Evolutionary conservation across 768 basidiomycete species (phyloP).

Genomic region (Trametes cingulata): DNA sequence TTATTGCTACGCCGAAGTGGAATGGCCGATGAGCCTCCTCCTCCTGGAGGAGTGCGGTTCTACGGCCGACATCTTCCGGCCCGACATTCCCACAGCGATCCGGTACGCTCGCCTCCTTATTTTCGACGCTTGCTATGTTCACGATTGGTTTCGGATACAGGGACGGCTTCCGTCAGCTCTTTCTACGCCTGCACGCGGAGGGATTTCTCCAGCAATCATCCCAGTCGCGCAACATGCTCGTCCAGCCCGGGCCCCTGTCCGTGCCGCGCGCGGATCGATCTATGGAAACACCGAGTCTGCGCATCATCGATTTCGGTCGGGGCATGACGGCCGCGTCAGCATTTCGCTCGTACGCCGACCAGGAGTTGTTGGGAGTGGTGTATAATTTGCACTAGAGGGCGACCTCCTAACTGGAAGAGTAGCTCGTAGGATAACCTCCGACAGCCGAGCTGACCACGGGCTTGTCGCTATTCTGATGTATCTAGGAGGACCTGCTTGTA

Average conservation of each 20-base stretch:
- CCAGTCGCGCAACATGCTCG: constrained; percentile 43
- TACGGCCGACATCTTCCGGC: constrained; percentile 26
- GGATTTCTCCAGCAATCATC: constrained; percentile 44
- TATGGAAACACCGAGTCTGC: constrained; percentile 37
- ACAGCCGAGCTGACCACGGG: too few species aligned
- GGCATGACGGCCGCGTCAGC: constrained; percentile 2
- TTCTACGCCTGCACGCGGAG: constrained; percentile 41
- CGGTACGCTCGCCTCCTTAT: constrained; percentile 10
- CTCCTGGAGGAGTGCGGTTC: constrained; percentile 49
- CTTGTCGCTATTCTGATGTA: too few species aligned
- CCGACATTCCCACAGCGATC: constrained; percentile 17
- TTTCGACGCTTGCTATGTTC: neutral
- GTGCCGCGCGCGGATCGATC: constrained; percentile 32
- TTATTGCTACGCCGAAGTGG: neutral
- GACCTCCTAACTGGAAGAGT: too few species aligned
- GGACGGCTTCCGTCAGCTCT: constrained; percentile 31
- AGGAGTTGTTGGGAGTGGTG: neutral
- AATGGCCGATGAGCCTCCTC: constrained; percentile 38
- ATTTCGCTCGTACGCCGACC: too few species aligned
- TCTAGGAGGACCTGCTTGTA: too few species aligned
- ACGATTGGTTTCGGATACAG: neutral
- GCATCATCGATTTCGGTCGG: constrained; percentile 55
- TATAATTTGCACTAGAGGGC: too few species aligned
- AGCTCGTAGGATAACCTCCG: too few species aligned
- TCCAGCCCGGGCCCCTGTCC: constrained; percentile 44